Conservation (phyloP, 2,329 filamentous ascomycete species). For the Leptographium wingfieldii region DNA sequence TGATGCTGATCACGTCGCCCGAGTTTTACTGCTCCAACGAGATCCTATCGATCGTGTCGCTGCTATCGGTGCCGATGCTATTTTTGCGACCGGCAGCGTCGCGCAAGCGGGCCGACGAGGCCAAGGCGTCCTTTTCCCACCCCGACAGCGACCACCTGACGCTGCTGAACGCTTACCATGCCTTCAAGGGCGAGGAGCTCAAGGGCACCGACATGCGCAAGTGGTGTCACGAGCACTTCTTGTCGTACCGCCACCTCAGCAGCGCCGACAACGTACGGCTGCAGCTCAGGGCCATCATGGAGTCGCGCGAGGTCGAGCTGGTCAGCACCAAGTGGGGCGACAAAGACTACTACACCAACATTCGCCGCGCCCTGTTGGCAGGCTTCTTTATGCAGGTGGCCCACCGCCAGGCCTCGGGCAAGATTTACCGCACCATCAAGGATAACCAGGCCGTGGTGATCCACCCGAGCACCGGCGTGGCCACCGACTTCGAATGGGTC, state of each 20-base stretch:
- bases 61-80: slow-evolving; percentile 88
- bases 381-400: slow-evolving; percentile 99
- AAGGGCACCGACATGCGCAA: slow-evolving; percentile 58
- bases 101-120: slow-evolving; percentile 87
- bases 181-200: slow-evolving; percentile 69
- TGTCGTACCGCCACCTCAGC: slow-evolving; percentile 76
- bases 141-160: slow-evolving; percentile 91
- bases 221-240: slow-evolving; percentile 96
- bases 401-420: slow-evolving; percentile 78
- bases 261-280: slow-evolving; percentile 89
- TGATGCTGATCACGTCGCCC: slow-evolving; percentile 95
- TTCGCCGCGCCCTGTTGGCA: slow-evolving; percentile 77
- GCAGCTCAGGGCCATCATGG: slow-evolving; percentile 94
- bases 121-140: slow-evolving; percentile 91
- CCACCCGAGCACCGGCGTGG: slow-evolving; percentile 83
- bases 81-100: slow-evolving; percentile 79
- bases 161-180: slow-evolving; percentile 94
- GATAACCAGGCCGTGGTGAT: slow-evolving; percentile 89
- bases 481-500: slow-evolving; percentile 88
- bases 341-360: slow-evolving; percentile 97
- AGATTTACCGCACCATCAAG: slow-evolving; percentile 91
- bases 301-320: slow-evolving; percentile 75
- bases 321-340: slow-evolving; percentile 83
- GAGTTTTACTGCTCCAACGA: slow-evolving; percentile 99
- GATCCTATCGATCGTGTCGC: slow-evolving; percentile 84